These are phyloP conservation scores for Pyrus hybrid DNA, from an alignment of 331 rosid genomes.

Conservation along the genomic window DNA sequence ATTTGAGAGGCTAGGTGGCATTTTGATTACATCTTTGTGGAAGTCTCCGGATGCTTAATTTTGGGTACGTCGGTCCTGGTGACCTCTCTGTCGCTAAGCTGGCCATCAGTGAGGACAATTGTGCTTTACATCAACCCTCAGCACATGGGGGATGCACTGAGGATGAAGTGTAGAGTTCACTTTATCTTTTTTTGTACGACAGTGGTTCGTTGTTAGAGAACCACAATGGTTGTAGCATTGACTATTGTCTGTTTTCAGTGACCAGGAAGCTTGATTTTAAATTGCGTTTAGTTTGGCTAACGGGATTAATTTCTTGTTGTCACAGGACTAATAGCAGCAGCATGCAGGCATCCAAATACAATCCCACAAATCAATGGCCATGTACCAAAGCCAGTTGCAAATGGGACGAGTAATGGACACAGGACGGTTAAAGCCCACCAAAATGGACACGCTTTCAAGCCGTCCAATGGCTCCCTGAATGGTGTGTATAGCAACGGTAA, in stretches of 20 bases:
- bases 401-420: conserved; percentile 39
- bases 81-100: no score
- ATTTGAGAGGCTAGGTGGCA: no score
- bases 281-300: neutral
- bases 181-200: neutral
- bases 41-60: neutral
- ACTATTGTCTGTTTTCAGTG: neutral
- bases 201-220: neutral
- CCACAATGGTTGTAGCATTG: neutral
- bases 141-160: neutral
- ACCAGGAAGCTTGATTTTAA: neutral
- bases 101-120: neutral
- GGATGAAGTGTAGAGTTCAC: neutral
- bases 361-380: conserved; percentile 25
- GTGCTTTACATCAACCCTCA: neutral
- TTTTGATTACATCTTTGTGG: neutral
- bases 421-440: conserved; percentile 23
- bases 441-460: conserved; percentile 25
- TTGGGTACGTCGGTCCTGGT: neutral
- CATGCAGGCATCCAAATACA: conserved; percentile 47
- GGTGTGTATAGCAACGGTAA: conserved; percentile 50
- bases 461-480: conserved; percentile 32
- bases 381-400: conserved; percentile 17
- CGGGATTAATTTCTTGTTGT: neutral
- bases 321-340: conserved; percentile 63